These are phyloP conservation scores for Citrus unshiu DNA, from an alignment of 345 rosid species.

Conservation along the genomic window DNA sequence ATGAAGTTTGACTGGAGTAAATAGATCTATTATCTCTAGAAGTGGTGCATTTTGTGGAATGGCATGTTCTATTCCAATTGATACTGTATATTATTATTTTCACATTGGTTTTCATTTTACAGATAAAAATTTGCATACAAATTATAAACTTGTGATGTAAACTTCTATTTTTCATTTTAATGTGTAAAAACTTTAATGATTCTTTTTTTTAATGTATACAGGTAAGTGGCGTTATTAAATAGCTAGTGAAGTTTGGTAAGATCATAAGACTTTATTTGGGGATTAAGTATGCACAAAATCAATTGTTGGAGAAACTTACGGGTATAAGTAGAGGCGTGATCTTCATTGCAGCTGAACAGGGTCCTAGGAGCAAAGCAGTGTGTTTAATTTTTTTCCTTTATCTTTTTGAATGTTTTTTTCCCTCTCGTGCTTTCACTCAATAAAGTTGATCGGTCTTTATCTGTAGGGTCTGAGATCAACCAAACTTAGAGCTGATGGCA, in stretches of 20 bases:
- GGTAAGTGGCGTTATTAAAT: constrained; percentile 39
- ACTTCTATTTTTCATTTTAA: no score
- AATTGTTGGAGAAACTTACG: constrained; percentile 73
- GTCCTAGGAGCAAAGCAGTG: constrained; percentile 99
- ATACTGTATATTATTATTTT: no score
- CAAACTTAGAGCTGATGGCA: constrained; percentile 80
- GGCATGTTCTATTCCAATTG: no score
- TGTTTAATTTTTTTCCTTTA: constrained; percentile 9
- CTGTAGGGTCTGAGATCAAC: constrained; percentile 70
- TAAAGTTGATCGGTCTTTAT: constrained; percentile 11
- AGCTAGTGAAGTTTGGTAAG: constrained; percentile 80
- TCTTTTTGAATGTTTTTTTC: no score
- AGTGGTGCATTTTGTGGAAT: no score
- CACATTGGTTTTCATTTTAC: no score
- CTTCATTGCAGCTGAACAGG: constrained; percentile 58
- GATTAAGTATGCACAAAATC: constrained; percentile 93
- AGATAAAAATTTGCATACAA: no score
- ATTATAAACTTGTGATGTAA: no score
- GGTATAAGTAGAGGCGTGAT: constrained; percentile 87
- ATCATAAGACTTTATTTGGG: constrained; percentile 90
- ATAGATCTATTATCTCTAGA: no score
- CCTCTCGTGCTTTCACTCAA: not conserved
- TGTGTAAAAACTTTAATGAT: not conserved
- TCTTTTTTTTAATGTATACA: not conserved
- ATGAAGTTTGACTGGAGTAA: no score